Evolutionary conservation across 1,284 basidiomycete genomes (phyloP).

Genomic region (Trametes sp.): DNA sequence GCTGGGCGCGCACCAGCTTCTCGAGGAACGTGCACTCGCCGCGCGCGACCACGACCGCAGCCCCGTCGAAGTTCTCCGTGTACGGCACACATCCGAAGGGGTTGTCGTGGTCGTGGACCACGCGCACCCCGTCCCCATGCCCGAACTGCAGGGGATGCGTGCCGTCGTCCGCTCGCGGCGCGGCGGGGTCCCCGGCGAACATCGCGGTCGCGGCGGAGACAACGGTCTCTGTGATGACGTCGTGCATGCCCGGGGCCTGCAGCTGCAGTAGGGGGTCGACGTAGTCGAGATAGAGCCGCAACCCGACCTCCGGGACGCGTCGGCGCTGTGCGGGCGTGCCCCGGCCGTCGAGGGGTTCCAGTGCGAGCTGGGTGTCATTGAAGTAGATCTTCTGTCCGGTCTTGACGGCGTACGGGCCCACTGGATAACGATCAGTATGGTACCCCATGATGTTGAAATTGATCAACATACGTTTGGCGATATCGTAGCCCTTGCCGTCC

Average conservation of each 20-base stretch:
- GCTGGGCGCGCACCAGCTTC: constrained; percentile 72
- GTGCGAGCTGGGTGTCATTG: constrained; percentile 71
- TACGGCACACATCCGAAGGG: constrained; percentile 67
- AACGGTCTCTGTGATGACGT: constrained; percentile 53
- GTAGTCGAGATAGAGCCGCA: constrained; percentile 65
- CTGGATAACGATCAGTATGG: constrained; percentile 48
- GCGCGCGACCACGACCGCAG: constrained; percentile 63
- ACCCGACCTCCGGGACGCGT: constrained; percentile 55
- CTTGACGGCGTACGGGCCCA: constrained; percentile 83
- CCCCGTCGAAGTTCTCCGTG: constrained; percentile 52
- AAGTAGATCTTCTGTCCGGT: constrained; percentile 84
- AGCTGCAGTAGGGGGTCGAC: constrained; percentile 54
- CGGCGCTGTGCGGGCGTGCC: constrained; percentile 32
- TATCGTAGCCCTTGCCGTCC: constrained; percentile 88
- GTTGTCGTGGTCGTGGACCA: constrained; percentile 61
- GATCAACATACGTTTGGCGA: constrained; percentile 73
- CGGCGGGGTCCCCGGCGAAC: constrained; percentile 73
- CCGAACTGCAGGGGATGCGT: constrained; percentile 51
- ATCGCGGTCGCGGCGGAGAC: constrained; percentile 69
- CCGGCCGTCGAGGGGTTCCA: constrained; percentile 40
- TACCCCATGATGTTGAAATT: not conserved
- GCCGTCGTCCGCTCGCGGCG: constrained; percentile 25
- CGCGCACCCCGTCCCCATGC: constrained; percentile 55
- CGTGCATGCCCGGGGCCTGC: constrained; percentile 43
- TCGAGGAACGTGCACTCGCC: constrained; percentile 86